Evolutionary conservation across 192 early-diverging fungal species (phyloP).

Genomic region (Gryganskiella cystojenkinii): DNA sequence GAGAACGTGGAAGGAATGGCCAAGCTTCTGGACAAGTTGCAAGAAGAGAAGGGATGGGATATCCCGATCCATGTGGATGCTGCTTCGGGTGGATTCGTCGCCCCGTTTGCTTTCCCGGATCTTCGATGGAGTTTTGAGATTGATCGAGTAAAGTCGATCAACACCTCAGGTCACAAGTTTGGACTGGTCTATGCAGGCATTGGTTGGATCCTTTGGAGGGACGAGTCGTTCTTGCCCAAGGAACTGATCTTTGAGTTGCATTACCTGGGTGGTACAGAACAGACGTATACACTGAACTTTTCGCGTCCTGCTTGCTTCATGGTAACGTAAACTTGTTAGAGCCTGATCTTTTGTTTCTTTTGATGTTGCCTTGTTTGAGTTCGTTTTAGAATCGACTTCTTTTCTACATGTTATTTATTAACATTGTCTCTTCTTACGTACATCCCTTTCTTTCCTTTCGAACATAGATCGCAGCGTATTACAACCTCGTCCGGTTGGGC

Average conservation of each 20-base stretch:
- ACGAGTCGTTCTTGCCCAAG: constrained; percentile 70
- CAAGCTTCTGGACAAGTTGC: constrained; percentile 66
- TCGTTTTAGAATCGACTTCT: too few species aligned
- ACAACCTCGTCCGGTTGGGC: constrained; percentile 80
- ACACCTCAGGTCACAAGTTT: constrained; percentile 87
- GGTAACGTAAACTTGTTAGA: constrained; percentile 14
- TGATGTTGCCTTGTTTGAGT: not conserved
- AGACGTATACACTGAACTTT: constrained; percentile 83
- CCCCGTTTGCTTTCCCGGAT: constrained; percentile 80
- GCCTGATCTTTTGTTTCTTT: not conserved
- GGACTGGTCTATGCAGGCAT: constrained; percentile 85
- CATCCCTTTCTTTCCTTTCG: too few species aligned
- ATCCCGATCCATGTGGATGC: constrained; percentile 89
- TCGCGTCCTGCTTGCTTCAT: constrained; percentile 75
- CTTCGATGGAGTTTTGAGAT: constrained; percentile 74
- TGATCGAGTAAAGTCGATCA: constrained; percentile 78
- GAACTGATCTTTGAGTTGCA: constrained; percentile 81
- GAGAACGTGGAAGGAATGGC: constrained; percentile 76
- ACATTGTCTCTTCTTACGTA: too few species aligned
- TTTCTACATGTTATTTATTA: too few species aligned
- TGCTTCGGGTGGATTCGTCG: constrained; percentile 85
- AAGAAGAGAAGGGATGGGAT: constrained; percentile 68
- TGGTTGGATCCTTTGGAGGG: constrained; percentile 84
- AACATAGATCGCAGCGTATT: constrained; percentile 83
- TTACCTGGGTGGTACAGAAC: constrained; percentile 75